Percentiles rank a stretch among this genome's conserved stretches.
These are phyloP conservation scores for Daldinia bambusicola DNA, from an alignment of 495 filamentous ascomycete species.

Conservation along the genomic window DNA sequence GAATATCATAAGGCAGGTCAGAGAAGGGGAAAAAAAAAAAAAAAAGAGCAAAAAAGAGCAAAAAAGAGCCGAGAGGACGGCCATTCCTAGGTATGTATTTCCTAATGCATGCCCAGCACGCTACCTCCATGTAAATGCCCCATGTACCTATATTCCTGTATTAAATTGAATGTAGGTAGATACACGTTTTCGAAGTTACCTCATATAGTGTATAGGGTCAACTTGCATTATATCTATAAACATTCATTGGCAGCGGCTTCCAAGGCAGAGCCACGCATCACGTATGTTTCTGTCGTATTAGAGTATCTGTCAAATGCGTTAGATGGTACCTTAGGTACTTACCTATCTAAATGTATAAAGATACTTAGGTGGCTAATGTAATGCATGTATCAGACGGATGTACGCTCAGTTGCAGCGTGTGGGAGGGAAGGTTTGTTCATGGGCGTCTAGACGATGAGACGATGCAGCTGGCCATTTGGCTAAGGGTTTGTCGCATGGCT, in stretches of 20 bases:
- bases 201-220: neutral
- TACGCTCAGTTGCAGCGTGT: neutral
- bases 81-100: slow-evolving; percentile 31
- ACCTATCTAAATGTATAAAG: no score
- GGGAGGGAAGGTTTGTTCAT: slow-evolving; percentile 14
- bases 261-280: neutral
- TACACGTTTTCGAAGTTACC: neutral
- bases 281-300: no score
- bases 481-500: slow-evolving; percentile 48
- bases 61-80: slow-evolving; percentile 43
- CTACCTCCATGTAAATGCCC: slow-evolving; percentile 1
- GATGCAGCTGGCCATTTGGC: slow-evolving; percentile 23
- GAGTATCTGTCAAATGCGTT: no score
- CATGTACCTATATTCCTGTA: no score
- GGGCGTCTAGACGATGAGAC: slow-evolving; percentile 29
- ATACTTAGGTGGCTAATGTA: no score
- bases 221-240: slow-evolving; percentile 3
- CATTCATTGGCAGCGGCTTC: slow-evolving; percentile 15
- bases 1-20: no score
- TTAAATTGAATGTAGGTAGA: neutral
- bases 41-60: neutral
- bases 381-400: slow-evolving; percentile 3
- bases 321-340: no score
- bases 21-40: neutral
- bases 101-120: slow-evolving; percentile 7